phyloP scores from a whole-genome alignment of 805 yeast species.

The Barnettozyma siamensis region DNA sequence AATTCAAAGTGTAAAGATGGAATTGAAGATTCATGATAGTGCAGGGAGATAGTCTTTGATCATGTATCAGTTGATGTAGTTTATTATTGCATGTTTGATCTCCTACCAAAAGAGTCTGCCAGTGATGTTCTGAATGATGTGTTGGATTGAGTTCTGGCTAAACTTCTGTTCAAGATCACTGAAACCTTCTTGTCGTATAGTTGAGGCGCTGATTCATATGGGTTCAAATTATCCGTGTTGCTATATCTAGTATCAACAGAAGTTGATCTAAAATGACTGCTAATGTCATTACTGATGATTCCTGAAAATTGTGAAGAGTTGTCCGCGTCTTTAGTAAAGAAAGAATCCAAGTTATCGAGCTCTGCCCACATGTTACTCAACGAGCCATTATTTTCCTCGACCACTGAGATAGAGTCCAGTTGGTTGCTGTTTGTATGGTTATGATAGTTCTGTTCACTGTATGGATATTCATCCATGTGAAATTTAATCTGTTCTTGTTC shows the following conservation, averaged over 20 bases:
- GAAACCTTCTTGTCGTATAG: constrained; percentile 76
- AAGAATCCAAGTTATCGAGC: constrained; percentile 80
- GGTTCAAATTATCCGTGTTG: constrained; percentile 38
- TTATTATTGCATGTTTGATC: constrained; percentile 12
- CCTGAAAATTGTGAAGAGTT: constrained; percentile 21
- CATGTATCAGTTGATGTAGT: no score
- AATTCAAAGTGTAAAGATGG: no score
- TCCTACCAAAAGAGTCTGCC: constrained; percentile 55
- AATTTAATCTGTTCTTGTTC: constrained; percentile 37
- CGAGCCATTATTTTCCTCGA: constrained; percentile 65
- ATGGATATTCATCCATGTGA: constrained; percentile 55
- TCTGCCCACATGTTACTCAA: constrained; percentile 91
- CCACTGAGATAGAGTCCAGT: constrained; percentile 42
- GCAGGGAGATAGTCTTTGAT: no score
- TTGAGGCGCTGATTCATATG: constrained; percentile 70
- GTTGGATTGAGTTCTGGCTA: constrained; percentile 69
- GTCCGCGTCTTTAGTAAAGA: constrained; percentile 63
- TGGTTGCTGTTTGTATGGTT: constrained; percentile 8
- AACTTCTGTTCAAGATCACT: constrained; percentile 63
- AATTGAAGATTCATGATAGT: no score
- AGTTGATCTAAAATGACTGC: constrained; percentile 32
- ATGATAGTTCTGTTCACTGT: constrained; percentile 21
- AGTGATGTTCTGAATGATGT: constrained; percentile 71
- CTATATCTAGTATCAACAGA: constrained; percentile 62
- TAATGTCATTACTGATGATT: constrained; percentile 22